Evolutionary conservation across 2,329 filamentous ascomycete genomes (phyloP), one percentile per base, ranked within the genome.

Genomic region (Aspergillus jensenii): DNA sequence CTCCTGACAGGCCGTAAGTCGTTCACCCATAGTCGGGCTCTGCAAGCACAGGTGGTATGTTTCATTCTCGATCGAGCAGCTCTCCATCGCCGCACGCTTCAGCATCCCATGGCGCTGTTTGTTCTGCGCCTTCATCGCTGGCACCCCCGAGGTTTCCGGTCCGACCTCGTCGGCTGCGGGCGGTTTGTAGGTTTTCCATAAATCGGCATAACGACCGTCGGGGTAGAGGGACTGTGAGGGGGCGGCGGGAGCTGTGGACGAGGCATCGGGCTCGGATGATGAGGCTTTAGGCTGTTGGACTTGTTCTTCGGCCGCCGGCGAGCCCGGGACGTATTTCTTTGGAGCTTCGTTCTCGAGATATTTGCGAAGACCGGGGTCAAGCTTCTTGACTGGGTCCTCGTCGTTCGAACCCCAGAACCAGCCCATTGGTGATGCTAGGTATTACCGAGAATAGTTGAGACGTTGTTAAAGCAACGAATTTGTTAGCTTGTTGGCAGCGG

Each of bases 151-250:
- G 40, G 84, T 86, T 71, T 89, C 89, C 19, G 82, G 81, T 12
- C 86, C 85, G 68, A 93, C 88, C 59, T 96, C 78, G 56, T 89
- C 81, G 37, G 80, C 72, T 52, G 90, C 27, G 3, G 45, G 86
- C 8, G 93, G 88, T 58, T 84, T 84, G 81, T 99, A 99, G 58
- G 85, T 91, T 76, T 92, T 93, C 95, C 95, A 99, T 33, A 99
- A 81, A 72, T 98, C 85, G 56, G 93, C 91, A 76, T 90, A 90
- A 59, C 88, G 84, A 62, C 87, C 87, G 71, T 90, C 88, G 68
- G 84, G 82, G 68, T 81, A 90, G 17, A 88, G 78, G 14, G 86
- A 88, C 65, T 86, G 79, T 39, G 71, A 53, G 46, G 74, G 72
- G n/a, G 76, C 68, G 37, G 70, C 58, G 11, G 77, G 74, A 53